phyloP scores from a whole-genome alignment of 495 filamentous ascomycete species.

The Elasticomyces elasticus region DNA sequence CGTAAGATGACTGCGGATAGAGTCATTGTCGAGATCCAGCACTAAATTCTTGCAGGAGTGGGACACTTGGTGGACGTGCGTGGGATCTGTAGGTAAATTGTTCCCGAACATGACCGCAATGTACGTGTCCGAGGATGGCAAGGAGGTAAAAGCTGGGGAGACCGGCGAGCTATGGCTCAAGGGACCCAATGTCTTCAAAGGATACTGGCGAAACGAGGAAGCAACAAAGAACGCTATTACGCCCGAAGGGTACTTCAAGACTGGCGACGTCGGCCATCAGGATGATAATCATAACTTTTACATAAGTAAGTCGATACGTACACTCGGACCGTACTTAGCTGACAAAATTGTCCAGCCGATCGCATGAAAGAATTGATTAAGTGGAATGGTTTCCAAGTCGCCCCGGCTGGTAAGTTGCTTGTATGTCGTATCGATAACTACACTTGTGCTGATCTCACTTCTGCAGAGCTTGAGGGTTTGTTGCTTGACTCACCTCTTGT shows the following conservation, averaged over 20 bases:
- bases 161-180: slow-evolving; percentile 54
- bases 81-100: slow-evolving; percentile 74
- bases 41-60: slow-evolving; percentile 43
- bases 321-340: too few relatives aligned
- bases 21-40: slow-evolving; percentile 36
- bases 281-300: slow-evolving; percentile 48
- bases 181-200: slow-evolving; percentile 66
- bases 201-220: slow-evolving; percentile 62
- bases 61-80: slow-evolving; percentile 63
- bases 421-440: background rate
- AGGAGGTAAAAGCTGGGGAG: slow-evolving; percentile 33
- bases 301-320: too few relatives aligned
- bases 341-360: too few relatives aligned
- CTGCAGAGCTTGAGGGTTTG: slow-evolving; percentile 33
- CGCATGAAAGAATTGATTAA: slow-evolving; percentile 48
- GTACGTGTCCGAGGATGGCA: slow-evolving; percentile 47
- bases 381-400: slow-evolving; percentile 42
- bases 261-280: slow-evolving; percentile 59
- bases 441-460: background rate
- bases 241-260: slow-evolving; percentile 70
- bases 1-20: slow-evolving; percentile 1
- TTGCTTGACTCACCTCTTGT: slow-evolving; percentile 26
- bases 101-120: slow-evolving; percentile 76
- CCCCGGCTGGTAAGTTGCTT: slow-evolving; percentile 19
- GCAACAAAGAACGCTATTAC: slow-evolving; percentile 57